A percentile compares a stretch with the other conserved stretches of the same genome.
Evolutionary conservation across 352 stramenopile genomes (phyloP).

Genomic region (Blastocystis sp.): DNA sequence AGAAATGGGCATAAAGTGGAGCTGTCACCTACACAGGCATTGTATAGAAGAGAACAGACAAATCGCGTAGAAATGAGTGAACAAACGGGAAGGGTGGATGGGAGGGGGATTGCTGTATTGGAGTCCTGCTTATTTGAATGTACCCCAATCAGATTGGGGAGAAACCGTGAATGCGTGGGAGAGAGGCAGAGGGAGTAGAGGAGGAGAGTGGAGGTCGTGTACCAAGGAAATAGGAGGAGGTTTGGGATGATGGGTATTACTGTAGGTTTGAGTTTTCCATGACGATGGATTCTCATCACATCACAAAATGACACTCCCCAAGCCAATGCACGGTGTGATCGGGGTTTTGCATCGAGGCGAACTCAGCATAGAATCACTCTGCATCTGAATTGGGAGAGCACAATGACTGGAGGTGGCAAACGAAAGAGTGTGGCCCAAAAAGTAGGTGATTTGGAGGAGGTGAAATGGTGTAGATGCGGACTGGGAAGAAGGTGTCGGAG

Average conservation of each 20-base stretch:
- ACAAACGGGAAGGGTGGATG: neutral
- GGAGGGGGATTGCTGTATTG: neutral
- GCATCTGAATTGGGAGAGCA: neutral
- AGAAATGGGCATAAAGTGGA: neutral
- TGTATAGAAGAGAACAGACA: too few relatives aligned
- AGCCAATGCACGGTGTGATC: neutral
- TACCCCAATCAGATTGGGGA: neutral
- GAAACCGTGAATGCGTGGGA: neutral
- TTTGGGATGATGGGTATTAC: neutral
- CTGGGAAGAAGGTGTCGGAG: conserved; percentile 16
- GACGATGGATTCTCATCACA: neutral
- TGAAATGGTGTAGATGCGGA: conserved; percentile 15
- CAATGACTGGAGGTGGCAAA: conserved; percentile 23
- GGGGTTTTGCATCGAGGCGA: neutral
- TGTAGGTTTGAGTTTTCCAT: neutral
- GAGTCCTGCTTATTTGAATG: neutral
- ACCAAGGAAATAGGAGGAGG: neutral
- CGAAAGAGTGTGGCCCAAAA: conserved; percentile 38
- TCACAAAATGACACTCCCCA: neutral
- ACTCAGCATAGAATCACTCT: conserved; percentile 5
- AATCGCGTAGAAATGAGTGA: neutral
- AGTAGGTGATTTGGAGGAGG: neutral
- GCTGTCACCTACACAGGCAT: conserved; percentile 28
- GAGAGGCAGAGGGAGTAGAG: neutral
- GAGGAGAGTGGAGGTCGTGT: neutral